Evolutionary conservation across 2,329 filamentous ascomycete genomes (phyloP), one percentile per base, ranked within the genome.

Genomic region (Curvularia sp.): DNA sequence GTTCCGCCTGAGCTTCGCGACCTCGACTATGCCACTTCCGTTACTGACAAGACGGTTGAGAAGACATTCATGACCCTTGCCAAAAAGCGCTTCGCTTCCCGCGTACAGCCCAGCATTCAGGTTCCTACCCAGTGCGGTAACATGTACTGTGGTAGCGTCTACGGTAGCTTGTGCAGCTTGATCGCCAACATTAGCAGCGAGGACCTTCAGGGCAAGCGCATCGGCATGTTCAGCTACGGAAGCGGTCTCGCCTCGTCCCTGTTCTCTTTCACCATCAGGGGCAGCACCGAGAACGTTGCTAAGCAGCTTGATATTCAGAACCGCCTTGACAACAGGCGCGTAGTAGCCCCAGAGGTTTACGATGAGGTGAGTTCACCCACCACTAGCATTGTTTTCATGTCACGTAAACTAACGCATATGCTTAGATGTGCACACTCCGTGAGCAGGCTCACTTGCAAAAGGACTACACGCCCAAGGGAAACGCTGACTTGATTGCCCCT

Each of bases 81-180:
- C 42, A 83, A 83, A 79, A 83, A 83, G 78, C 78, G 80, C 48
- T 83, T 82, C 67, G 78, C 76, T 46, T 59, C 76, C 50, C 80
- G 80, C 59, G 81, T 84, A 39, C 79, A 82, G 75, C 81, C 81
- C 25, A 73, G 78, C 57, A 80, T 82, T 63, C 71, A 81, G 63
- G 79, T 83, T 23, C 81, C 82, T 8, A 83, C 81, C 64, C 78
- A 80, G 77, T 83, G 81, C 75, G 82, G 82, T 54, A 84, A 84
- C 80, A 84, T 84, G 82, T 84, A 84, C 79, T 81, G 79, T 62
- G 81, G 79, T 28, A 82, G 80, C 59, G 81, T 84, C 52, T 84
- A 83, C 74, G 78, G 76, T 57, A 81, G 80, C 63, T 76, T 84
- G 57, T 77, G 77, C 68, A 81, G 80, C 49, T 69, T 84, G 57